A percentile compares a stretch with the other conserved stretches of the same genome.
Evolutionary conservation across 2,329 filamentous ascomycete species (phyloP).

Genomic region (Xylariaceae sp.): DNA sequence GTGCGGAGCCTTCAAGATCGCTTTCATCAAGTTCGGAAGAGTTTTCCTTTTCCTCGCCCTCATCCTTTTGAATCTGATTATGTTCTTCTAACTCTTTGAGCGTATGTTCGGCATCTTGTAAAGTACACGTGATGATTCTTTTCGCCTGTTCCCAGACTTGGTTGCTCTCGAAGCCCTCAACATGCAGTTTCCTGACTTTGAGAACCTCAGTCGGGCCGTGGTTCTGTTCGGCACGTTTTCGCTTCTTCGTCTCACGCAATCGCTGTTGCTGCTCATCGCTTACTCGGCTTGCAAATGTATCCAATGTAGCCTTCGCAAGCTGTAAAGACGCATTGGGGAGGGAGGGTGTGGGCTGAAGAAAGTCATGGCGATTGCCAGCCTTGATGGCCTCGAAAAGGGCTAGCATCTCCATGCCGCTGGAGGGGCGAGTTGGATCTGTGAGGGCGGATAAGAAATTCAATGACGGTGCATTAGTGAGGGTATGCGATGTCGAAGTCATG

Average conservation of each 20-base stretch:
- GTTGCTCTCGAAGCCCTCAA: constrained; percentile 78
- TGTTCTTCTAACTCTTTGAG: constrained; percentile 46
- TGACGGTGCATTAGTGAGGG: constrained; percentile 47
- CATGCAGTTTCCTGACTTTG: constrained; percentile 75
- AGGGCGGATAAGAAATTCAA: constrained; percentile 38
- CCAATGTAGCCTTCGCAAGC: constrained; percentile 74
- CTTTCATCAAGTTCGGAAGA: constrained; percentile 27
- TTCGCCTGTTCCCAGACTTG: constrained; percentile 95
- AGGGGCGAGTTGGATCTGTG: constrained; percentile 26
- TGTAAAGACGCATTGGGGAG: constrained; percentile 66
- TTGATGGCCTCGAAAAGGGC: constrained; percentile 53
- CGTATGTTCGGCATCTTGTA: constrained; percentile 43
- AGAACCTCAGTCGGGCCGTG: constrained; percentile 49
- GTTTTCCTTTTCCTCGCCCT: constrained; percentile 33
- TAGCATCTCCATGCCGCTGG: constrained; percentile 36
- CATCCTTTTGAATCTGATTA: constrained; percentile 50
- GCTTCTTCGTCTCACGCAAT: constrained; percentile 65
- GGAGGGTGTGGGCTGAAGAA: constrained; percentile 66
- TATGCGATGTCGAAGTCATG: constrained; percentile 60
- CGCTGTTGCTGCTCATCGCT: constrained; percentile 66
- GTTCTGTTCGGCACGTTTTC: constrained; percentile 56
- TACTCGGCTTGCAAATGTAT: constrained; percentile 69
- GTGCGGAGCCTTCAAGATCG: constrained; percentile 22
- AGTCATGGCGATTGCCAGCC: constrained; percentile 60
- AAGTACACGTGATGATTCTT: constrained; percentile 62